These are phyloP conservation scores for Cercospora nicotianae DNA, from an alignment of 2,329 filamentous ascomycete species.

Conservation along the genomic window DNA sequence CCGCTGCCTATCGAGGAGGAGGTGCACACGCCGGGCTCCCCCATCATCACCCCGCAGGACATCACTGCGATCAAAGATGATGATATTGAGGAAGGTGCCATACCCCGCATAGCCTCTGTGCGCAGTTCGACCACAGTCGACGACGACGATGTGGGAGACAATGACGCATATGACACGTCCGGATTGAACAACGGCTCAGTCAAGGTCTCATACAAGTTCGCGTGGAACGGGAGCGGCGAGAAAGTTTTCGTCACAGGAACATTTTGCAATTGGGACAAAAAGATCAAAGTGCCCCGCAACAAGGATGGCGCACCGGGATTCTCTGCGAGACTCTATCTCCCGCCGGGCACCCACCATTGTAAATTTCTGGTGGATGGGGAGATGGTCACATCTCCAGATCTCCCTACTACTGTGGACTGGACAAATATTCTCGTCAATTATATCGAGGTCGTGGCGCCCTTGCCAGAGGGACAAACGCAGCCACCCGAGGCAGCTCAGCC, in stretches of 20 bases:
- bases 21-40: constrained; percentile 82
- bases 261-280: constrained; percentile 95
- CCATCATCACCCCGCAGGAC: constrained; percentile 75
- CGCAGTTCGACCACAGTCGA: constrained; percentile 63
- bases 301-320: constrained; percentile 58
- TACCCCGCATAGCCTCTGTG: constrained; percentile 56
- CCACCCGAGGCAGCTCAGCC: constrained; percentile 34
- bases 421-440: constrained; percentile 99
- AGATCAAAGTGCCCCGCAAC: constrained; percentile 79
- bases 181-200: constrained; percentile 66
- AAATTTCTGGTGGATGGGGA: constrained; percentile 94
- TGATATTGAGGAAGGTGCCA: constrained; percentile 51
- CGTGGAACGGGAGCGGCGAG: constrained; percentile 77
- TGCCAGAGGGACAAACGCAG: constrained; percentile 29
- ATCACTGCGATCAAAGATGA: constrained; percentile 49
- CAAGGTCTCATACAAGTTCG: constrained; percentile 78
- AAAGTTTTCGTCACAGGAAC: constrained; percentile 97
- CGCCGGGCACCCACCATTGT: constrained; percentile 92
- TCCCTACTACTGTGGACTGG: constrained; percentile 95
- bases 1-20: constrained; percentile 94
- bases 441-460: constrained; percentile 68
- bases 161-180: constrained; percentile 66
- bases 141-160: constrained; percentile 64
- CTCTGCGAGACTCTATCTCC: constrained; percentile 75
- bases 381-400: constrained; percentile 81